Base-by-base conservation (phyloP, 352 stramenopile species). In the Globisporangium cederbergense region DNA sequence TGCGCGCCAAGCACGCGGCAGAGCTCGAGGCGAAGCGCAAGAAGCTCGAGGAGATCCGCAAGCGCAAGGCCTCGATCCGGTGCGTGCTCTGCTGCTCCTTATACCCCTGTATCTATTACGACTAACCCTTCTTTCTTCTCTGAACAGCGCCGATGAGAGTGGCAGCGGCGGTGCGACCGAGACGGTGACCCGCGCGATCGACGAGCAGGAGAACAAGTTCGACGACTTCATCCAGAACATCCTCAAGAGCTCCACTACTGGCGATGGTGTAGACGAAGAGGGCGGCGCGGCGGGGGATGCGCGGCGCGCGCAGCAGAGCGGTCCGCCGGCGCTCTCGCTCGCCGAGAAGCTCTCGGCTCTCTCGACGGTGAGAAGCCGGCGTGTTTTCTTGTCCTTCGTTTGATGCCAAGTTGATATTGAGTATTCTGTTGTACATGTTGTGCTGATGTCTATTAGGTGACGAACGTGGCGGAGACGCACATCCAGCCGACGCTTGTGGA, bases 21-120 rank as follows among this genome's bases (percentile, higher is more conserved):
- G 87, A 96, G 72, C 75, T 96, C 49, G 87, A 96, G 68, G 87
- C 81, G 32, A 96, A 96, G 75, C 86, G 86, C 67, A 89, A 88
- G 71, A 96, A 96, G 74, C 78, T 96, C n/a, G 86, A 96, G 69
- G 87, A 96, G 76, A 94, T 96, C 66, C 87, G 87, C 54, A 80
- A 89, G 58, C 82, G 87, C 38, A 96, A 96, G 68, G 87, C 85
- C 0, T 84, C 82, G 28, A 76, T 93, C 42, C 74, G 83, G 83
- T 92, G 67, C 58, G 38, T 22, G 11, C 43, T 9, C 16, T 25
- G 3, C 18, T 30, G 9, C 9, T 45, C 40, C 28, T n/a, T 32
- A 18, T 16, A n/a, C 14, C 28, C 2, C 18, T 61, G 6, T 13
- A 18, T 40, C 6, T 36, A 38, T 40, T 13, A 6, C 4, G 1